Percentiles rank a stretch among this genome's conserved stretches.
phyloP scores from a whole-genome alignment of 345 rosid genomes.

The Reutealis trisperma region DNA sequence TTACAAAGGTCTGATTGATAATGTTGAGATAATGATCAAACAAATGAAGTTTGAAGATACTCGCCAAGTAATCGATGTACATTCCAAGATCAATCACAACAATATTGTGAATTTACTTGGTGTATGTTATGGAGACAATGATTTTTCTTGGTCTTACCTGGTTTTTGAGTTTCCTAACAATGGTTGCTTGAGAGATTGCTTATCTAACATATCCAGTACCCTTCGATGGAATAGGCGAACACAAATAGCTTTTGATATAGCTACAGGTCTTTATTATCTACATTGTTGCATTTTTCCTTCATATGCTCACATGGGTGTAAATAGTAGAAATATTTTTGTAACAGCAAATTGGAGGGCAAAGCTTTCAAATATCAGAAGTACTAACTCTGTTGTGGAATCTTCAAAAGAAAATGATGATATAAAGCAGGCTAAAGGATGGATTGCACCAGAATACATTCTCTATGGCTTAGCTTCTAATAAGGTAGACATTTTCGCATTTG shows the following conservation, averaged over 20 bases:
- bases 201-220: constrained; percentile 26
- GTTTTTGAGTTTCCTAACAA: constrained; percentile 45
- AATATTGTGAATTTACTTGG: constrained; percentile 53
- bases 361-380: constrained; percentile 36
- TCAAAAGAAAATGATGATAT: constrained; percentile 6
- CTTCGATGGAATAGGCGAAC: constrained; percentile 41
- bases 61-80: constrained; percentile 42
- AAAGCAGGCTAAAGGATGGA: constrained; percentile 6
- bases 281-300: constrained; percentile 55
- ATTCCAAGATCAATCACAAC: constrained; percentile 56
- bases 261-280: constrained; percentile 49
- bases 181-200: constrained; percentile 51
- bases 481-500: constrained; percentile 49
- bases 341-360: constrained; percentile 55
- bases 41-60: constrained; percentile 47
- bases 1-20: constrained; percentile 40
- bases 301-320: constrained; percentile 42
- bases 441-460: constrained; percentile 34
- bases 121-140: constrained; percentile 45
- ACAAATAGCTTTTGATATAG: constrained; percentile 54
- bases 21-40: constrained; percentile 47
- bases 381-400: constrained; percentile 17
- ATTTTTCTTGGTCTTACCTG: constrained; percentile 39
- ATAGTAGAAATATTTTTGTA: constrained; percentile 42
- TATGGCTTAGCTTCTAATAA: constrained; percentile 36